A percentile compares a stretch with the other conserved stretches of the same genome.
phyloP scores from a whole-genome alignment of 2,329 filamentous ascomycete genomes.

The Plectosphaerella cucumerina region DNA sequence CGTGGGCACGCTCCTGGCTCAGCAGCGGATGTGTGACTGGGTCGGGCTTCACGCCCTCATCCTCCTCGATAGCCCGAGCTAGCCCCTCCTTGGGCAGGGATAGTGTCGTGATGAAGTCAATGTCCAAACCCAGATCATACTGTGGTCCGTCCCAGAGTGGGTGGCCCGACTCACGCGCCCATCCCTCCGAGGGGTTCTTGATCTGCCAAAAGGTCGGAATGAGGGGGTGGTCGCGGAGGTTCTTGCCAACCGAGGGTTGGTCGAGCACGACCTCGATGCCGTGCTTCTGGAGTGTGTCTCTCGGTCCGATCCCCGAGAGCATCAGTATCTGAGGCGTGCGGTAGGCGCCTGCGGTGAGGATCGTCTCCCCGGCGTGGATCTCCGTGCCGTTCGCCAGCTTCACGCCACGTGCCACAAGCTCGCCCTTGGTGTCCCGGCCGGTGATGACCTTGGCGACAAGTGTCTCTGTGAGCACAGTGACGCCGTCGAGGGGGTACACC shows the following conservation, averaged over 20 bases:
- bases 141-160: slow-evolving; percentile 27
- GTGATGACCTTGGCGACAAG: slow-evolving; percentile 16
- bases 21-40: slow-evolving; percentile 26
- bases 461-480: slow-evolving; percentile 19
- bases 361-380: slow-evolving; percentile 33
- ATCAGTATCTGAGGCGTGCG: slow-evolving; percentile 51
- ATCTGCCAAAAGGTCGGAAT: slow-evolving; percentile 25
- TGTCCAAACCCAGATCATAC: slow-evolving; percentile 26
- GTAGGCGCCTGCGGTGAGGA: slow-evolving; percentile 46
- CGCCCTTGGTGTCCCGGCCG: slow-evolving; percentile 1
- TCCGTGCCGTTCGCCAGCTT: slow-evolving; percentile 20
- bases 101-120: slow-evolving; percentile 30
- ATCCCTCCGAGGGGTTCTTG: slow-evolving; percentile 24
- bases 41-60: slow-evolving; percentile 25
- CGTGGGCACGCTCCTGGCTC: slow-evolving; percentile 5
- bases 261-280: slow-evolving; percentile 42
- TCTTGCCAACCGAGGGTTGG: slow-evolving; percentile 55
- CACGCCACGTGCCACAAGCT: slow-evolving; percentile 18
- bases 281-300: slow-evolving; percentile 29
- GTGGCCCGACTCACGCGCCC: slow-evolving; percentile 25
- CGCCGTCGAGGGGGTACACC: slow-evolving; percentile 18
- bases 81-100: slow-evolving; percentile 23
- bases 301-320: slow-evolving; percentile 43
- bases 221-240: slow-evolving; percentile 49
- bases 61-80: slow-evolving; percentile 23